phyloP scores from a whole-genome alignment of 331 rosid genomes.

The Rosa hybrid region DNA sequence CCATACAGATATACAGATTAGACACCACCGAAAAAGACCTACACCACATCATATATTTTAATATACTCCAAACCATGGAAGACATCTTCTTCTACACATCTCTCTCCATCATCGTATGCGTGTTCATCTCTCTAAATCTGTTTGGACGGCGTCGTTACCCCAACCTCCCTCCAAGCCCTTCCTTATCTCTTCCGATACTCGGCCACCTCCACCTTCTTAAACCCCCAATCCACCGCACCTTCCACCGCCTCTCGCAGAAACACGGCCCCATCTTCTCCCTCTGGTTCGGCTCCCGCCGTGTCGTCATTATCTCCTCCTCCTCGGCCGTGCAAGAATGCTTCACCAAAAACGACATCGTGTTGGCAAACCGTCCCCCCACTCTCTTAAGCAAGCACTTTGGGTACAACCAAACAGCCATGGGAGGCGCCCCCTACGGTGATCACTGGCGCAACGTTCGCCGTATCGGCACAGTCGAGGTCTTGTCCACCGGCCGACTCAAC shows the following conservation, averaged over 20 bases:
- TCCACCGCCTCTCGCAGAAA: background rate
- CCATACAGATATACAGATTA: background rate
- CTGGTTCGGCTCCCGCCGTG: constrained; percentile 23
- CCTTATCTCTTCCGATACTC: constrained; percentile 9
- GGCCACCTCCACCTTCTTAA: constrained; percentile 28
- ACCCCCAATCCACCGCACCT: constrained; percentile 22
- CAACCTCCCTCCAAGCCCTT: constrained; percentile 28
- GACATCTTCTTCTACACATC: background rate
- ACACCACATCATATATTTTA: too few relatives aligned
- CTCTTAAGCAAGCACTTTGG: background rate
- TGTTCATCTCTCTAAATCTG: background rate
- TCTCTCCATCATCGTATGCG: background rate
- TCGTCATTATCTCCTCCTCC: constrained; percentile 27
- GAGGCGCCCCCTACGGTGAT: constrained; percentile 41
- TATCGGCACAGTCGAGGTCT: constrained; percentile 50
- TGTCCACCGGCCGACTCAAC: constrained; percentile 48
- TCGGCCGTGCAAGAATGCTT: constrained; percentile 30
- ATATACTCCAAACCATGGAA: background rate
- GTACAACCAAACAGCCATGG: constrained; percentile 47
- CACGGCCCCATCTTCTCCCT: constrained; percentile 26
- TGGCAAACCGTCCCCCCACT: constrained; percentile 30
- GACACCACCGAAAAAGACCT: too few relatives aligned
- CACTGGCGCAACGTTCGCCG: constrained; percentile 74
- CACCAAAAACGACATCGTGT: constrained; percentile 16
- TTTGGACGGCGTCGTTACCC: background rate